Percentiles rank a stretch among this genome's conserved stretches.
Evolutionary conservation across 2,329 filamentous ascomycete species (phyloP).

Genomic region (Ceratocystis cacaofunesta): DNA sequence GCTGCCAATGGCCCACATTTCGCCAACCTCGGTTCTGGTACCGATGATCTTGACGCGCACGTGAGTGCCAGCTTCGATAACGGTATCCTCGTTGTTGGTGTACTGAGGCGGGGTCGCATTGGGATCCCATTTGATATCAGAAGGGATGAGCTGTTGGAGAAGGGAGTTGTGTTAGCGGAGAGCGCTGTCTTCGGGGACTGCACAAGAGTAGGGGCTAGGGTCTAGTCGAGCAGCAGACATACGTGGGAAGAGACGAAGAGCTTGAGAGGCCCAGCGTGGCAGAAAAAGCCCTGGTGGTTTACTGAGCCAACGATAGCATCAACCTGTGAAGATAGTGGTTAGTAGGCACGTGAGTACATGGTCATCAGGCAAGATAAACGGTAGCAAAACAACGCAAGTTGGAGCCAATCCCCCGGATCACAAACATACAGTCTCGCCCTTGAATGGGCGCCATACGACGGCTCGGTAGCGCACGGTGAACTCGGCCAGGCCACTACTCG

Average conservation of each 20-base stretch:
- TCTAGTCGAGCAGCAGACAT: conserved; percentile 24
- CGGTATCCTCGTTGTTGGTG: conserved; percentile 85
- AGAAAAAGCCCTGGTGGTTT: conserved; percentile 83
- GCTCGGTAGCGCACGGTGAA: conserved; percentile 92
- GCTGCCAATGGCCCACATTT: conserved; percentile 93
- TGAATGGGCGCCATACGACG: conserved; percentile 95
- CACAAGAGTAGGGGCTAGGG: neutral
- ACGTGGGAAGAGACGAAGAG: conserved; percentile 75
- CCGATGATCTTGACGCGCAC: conserved; percentile 90
- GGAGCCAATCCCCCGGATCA: too few species aligned
- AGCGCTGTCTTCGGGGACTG: neutral
- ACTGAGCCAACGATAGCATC: conserved; percentile 88
- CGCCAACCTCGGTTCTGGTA: conserved; percentile 79
- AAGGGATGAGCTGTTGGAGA: conserved; percentile 60
- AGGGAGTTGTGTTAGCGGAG: conserved; percentile 21
- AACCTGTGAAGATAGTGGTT: conserved; percentile 40
- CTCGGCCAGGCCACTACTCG: conserved; percentile 79
- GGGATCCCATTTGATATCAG: conserved; percentile 83
- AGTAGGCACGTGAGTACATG: neutral
- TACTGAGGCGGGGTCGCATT: conserved; percentile 95
- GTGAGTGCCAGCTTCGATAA: conserved; percentile 86
- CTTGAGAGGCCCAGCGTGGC: conserved; percentile 61
- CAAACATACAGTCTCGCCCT: conserved; percentile 76
- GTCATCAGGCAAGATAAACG: neutral
- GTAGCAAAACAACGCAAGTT: too few species aligned